Conservation (phyloP, 2,329 filamentous ascomycete species). For the Pseudogymnoascus sp. region DNA sequence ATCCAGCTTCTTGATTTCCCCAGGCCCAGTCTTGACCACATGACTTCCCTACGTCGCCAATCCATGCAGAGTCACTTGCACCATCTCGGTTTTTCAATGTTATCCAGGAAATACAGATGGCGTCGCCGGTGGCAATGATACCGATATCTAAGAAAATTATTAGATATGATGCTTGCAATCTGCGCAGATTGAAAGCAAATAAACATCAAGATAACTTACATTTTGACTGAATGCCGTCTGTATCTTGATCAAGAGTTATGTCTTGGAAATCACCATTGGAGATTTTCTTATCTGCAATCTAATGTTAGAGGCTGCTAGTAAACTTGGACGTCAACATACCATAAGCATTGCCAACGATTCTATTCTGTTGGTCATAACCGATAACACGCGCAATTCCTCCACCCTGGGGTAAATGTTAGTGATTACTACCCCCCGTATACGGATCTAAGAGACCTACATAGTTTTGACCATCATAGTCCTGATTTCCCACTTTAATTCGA, state of each 20-base stretch:
- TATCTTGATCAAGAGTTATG: not conserved
- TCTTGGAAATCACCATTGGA: not conserved
- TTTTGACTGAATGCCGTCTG: not conserved
- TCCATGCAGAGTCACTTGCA: conserved; percentile 1
- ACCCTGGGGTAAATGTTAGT: not conserved
- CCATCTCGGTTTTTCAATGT: not conserved
- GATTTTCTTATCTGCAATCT: not conserved
- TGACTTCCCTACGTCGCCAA: not conserved
- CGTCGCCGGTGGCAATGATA: not conserved
- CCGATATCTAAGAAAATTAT: not conserved
- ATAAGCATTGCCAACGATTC: not conserved
- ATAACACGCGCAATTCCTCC: conserved; percentile 2
- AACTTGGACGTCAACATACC: not conserved
- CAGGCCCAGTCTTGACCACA: not conserved
- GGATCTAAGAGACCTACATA: not conserved
- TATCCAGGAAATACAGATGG: not conserved
- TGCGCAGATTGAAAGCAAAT: not conserved
- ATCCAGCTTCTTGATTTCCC: not conserved
- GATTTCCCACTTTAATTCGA: not conserved
- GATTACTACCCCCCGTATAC: not conserved
- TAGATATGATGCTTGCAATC: not conserved
- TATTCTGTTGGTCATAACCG: not conserved
- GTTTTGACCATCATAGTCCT: not conserved
- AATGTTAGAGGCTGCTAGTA: not conserved
- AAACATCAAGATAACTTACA: not conserved